A percentile compares a stretch with the other conserved stretches of the same genome.
These are phyloP conservation scores for Teratosphaeriaceae sp. DNA, from an alignment of 2,329 filamentous ascomycete species.

Conservation along the genomic window DNA sequence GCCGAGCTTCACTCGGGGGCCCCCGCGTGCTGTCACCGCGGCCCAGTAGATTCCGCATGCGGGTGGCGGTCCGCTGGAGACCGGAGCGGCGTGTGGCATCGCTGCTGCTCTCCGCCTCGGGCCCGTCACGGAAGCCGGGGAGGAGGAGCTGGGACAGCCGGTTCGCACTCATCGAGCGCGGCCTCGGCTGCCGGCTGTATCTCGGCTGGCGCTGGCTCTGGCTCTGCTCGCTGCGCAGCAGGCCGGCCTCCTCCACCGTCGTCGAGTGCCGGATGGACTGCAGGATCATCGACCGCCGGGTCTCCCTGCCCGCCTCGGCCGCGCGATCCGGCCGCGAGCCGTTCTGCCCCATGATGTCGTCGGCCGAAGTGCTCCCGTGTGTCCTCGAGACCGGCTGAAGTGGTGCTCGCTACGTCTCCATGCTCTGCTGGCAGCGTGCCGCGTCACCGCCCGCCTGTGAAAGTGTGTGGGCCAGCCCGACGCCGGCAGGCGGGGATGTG, in stretches of 20 bases:
- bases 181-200: conserved; percentile 7
- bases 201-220: too few species aligned
- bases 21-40: conserved; percentile 13
- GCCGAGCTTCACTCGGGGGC: conserved; percentile 6
- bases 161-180: conserved; percentile 14
- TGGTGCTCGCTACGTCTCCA: conserved; percentile 2
- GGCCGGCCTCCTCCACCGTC: conserved; percentile 8
- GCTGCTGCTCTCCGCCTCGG: not conserved
- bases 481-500: too few species aligned
- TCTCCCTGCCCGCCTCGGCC: conserved; percentile 6
- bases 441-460: not conserved
- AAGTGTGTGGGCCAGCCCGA: not conserved
- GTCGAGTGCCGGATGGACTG: conserved; percentile 7
- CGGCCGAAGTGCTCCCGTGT: too few species aligned
- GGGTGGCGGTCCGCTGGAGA: conserved; percentile 17
- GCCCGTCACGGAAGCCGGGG: not conserved
- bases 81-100: conserved; percentile 1
- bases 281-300: conserved; percentile 7
- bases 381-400: too few species aligned
- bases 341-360: conserved; percentile 25
- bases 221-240: conserved; percentile 9
- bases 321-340: conserved; percentile 22
- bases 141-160: conserved; percentile 26
- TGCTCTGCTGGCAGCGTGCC: not conserved
- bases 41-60: conserved; percentile 10